Evolutionary conservation across 2,329 filamentous ascomycete genomes (phyloP), one percentile per base, ranked within the genome.

Genomic region (Stromatinia cepivora): DNA sequence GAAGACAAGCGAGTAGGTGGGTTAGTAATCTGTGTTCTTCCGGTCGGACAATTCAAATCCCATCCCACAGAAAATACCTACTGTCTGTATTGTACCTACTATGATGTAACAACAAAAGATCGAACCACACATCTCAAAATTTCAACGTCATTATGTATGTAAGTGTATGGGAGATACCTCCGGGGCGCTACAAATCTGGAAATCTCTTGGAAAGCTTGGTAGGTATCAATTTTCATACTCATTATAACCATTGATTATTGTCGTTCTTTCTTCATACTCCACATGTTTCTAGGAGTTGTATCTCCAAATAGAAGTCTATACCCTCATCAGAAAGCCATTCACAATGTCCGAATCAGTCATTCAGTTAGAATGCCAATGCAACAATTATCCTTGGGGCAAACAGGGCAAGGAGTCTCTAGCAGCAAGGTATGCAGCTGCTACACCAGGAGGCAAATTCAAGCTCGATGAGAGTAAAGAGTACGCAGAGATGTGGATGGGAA

Each of bases 401-500:
- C 83, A 85, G 74, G 90, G 90, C 39, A 84, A 82, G 20, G 78
- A 89, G 3, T 92, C 90, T 0, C 79, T 92, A 17, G 88, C 89
- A 17, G 91, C 89, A 1, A 83, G 82, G 54, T 80, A 92, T 13
- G 91, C 88, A 75, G 83, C 85, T 15, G 86, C 89, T 73, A 91
- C 89, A 0, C 87, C 88, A 0, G 86, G 87, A 17, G 85, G 83
- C 8, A 82, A 83, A 48, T 90, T 90, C 80, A 82, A 85, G 71
- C 84, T 93, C 62, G 84, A 92, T 31, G 85, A 91, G 67, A 82
- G 84, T 69, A 84, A 87, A 73, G 79, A 82, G 9, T 93, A 93
- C 76, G 84, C 87, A 1, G 87, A 90, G 63, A 72, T 73, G 54
- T 52, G 69, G 69, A 66, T 69, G 34, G 82, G 90, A 90, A 92